Evolutionary conservation across 768 basidiomycete species (phyloP).

Genomic region (Collybiopsis luxurians): DNA sequence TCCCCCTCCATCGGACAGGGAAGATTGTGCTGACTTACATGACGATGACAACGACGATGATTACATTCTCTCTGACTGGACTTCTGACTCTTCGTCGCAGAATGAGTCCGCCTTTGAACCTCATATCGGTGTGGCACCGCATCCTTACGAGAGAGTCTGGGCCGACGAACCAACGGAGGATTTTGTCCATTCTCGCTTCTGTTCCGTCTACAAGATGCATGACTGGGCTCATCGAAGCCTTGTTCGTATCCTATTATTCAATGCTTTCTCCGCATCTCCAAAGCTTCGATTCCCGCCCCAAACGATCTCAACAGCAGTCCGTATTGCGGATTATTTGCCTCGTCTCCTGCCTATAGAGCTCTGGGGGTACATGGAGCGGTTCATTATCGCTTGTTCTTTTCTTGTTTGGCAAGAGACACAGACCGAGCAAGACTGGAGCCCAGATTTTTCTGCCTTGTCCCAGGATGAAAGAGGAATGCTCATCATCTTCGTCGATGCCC

Average conservation of each 20-base stretch:
- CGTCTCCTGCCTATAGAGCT: not conserved
- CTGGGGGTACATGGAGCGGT: not conserved
- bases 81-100: not conserved
- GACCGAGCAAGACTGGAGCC: not conserved
- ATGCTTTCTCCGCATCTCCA: slow-evolving; percentile 9
- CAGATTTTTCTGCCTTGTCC: not conserved
- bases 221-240: slow-evolving; percentile 16
- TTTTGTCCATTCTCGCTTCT: slow-evolving; percentile 18
- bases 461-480: not conserved
- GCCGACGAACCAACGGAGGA: slow-evolving; percentile 13
- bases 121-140: not conserved
- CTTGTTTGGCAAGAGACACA: slow-evolving; percentile 1
- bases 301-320: slow-evolving; percentile 7
- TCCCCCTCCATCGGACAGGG: not conserved
- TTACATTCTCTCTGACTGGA: not conserved
- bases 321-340: slow-evolving; percentile 2
- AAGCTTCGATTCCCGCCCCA: slow-evolving; percentile 4
- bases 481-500: slow-evolving; percentile 6
- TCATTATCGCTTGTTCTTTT: slow-evolving; percentile 6
- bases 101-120: not conserved
- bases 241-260: slow-evolving; percentile 16
- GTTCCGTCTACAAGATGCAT: slow-evolving; percentile 13
- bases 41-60: not conserved
- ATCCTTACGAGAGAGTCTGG: slow-evolving; percentile 10
- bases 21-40: not conserved